phyloP scores from a whole-genome alignment of 202 grass and related monocot species.

The Alloteropsis angusta region DNA sequence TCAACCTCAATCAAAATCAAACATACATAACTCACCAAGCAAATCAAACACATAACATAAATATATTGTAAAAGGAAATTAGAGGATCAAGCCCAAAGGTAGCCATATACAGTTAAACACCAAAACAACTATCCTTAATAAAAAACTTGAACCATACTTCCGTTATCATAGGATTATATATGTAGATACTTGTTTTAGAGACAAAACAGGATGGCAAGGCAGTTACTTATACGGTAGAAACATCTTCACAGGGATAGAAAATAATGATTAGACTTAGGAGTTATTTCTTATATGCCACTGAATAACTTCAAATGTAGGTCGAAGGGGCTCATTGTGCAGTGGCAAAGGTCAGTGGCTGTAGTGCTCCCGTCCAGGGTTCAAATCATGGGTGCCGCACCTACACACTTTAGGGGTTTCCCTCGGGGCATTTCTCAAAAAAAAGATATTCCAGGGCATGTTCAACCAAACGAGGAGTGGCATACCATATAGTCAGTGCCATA shows the following conservation, averaged over 20 bases:
- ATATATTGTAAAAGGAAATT: constrained; percentile 2
- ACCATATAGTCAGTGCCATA: no score
- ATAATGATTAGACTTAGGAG: not conserved
- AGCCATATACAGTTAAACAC: not conserved
- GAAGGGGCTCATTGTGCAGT: no score
- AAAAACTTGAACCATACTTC: not conserved
- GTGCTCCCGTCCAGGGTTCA: no score
- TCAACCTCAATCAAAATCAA: not conserved
- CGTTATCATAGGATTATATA: not conserved
- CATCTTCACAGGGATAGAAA: constrained; percentile 1
- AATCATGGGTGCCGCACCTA: no score
- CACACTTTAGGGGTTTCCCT: no score
- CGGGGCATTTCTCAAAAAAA: no score
- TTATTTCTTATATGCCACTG: not conserved
- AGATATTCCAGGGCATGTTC: no score
- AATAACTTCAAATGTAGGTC: no score
- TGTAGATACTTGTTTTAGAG: no score
- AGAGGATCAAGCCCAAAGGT: not conserved
- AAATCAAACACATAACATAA: not conserved
- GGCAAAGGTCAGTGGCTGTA: no score
- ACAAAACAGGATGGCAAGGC: no score
- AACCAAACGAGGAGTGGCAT: no score
- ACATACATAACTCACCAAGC: not conserved
- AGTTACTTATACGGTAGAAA: not conserved
- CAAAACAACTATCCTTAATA: not conserved